Conservation (phyloP, 2,329 filamentous ascomycete genomes). For the Pyricularia grisea region DNA sequence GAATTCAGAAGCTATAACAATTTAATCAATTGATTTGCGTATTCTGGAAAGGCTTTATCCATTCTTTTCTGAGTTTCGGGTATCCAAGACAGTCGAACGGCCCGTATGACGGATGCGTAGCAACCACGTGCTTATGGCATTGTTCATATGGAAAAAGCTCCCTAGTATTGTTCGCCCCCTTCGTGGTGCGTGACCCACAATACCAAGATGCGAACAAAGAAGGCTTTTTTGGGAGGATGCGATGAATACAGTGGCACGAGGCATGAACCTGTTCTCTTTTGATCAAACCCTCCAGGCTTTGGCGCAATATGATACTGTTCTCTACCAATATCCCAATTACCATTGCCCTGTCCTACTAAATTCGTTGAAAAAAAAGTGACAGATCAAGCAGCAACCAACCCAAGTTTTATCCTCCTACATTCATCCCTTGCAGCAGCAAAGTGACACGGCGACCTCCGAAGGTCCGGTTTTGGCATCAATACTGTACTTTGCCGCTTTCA, state of each 20-base stretch:
- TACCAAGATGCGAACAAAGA: background rate
- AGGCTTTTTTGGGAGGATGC: background rate
- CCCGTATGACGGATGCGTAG: background rate
- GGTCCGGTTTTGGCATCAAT: background rate
- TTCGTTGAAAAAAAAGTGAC: background rate
- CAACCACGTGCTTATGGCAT: background rate
- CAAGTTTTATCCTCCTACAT: background rate
- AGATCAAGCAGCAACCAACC: background rate
- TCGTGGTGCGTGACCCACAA: background rate
- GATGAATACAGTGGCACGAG: background rate
- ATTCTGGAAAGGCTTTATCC: background rate
- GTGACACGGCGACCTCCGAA: background rate
- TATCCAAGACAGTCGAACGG: background rate
- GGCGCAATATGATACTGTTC: background rate
- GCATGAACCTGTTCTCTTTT: background rate
- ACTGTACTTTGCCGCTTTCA: background rate
- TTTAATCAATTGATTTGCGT: background rate
- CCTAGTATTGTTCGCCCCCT: background rate
- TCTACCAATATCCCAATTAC: background rate
- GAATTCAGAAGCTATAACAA: background rate
- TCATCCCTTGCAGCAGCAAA: background rate
- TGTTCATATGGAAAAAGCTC: background rate
- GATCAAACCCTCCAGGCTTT: background rate
- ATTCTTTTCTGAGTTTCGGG: background rate
- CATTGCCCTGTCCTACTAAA: background rate